Base-by-base conservation (phyloP, 805 yeast genomes). In the Metschnikowia baotianmanensis region DNA sequence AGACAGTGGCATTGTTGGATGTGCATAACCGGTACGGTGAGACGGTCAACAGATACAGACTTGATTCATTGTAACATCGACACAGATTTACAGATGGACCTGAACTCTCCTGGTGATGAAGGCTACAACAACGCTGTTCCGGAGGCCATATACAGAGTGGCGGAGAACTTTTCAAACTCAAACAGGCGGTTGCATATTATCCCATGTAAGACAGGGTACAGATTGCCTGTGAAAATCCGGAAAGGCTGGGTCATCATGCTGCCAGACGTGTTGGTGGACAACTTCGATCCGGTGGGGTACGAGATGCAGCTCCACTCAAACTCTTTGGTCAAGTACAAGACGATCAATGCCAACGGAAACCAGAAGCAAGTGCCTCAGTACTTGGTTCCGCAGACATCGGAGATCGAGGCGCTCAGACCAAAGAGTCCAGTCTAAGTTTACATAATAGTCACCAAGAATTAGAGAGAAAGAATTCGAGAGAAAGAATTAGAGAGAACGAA, bases 1-100 rank as follows among this genome's bases (percentile, higher is more conserved):
- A 80, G 85, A 61, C 93, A 85, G 63, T 90, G 96, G 96, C 97
- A 91, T 63, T 90, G 97, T 55, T 85, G 96, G 86, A 89, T 90
- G 96, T 91, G 96, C 52, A 85, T 90, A 38, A 90, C 96, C 2
- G 97, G 97, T 2, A 90, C 97, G 0, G 91, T 90, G 6, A 72
- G 96, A 56, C 74, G 97, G 53, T 78, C 95, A 2, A 79, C 82
- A 0, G 97, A 90, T 63, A 76, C 77, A 11, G 89, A 86, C 59
- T 69, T 90, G 44, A 89, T 90, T 46, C 95, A 90, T 59, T 91
- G 97, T 65, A 90, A 90, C 56, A 79, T 90, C 28, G 95, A 90
- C 55, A 89, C 96, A 0, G 97, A 90, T 62, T 70, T 90, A 36
- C 82, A 81, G 45, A 74, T 90, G 46, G 96, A 88, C 56, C 49